Percentiles rank a stretch among this genome's conserved stretches.
Conservation (phyloP, 2,329 filamentous ascomycete genomes). For the Byssothecium circinans region DNA sequence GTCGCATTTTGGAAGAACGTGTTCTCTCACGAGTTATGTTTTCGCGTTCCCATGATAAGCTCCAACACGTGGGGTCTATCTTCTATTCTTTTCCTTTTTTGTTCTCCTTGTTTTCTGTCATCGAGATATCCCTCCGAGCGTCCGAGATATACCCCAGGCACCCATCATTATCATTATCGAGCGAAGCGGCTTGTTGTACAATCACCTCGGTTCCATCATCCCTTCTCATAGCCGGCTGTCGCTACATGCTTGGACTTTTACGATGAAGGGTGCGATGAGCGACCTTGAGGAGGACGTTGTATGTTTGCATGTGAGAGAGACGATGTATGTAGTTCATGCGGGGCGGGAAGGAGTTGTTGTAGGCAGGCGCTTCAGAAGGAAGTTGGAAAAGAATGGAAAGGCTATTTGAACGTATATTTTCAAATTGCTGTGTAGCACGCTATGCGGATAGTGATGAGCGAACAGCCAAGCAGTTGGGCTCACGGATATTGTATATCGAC, state of each 20-base stretch:
- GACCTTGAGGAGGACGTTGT: not conserved
- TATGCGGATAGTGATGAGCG: no score
- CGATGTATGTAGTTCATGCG: not conserved
- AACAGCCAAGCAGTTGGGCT: no score
- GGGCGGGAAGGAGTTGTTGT: not conserved
- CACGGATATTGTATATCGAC: no score
- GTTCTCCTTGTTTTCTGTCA: not conserved
- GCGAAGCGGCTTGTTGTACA: conserved; percentile 1
- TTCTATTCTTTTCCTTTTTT: not conserved
- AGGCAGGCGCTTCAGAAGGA: not conserved
- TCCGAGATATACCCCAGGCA: not conserved
- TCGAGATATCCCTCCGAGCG: conserved; percentile 5
- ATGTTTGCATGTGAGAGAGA: conserved; percentile 2
- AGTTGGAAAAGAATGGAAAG: not conserved
- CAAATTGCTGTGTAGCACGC: not conserved
- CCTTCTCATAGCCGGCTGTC: conserved; percentile 3
- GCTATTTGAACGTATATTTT: not conserved
- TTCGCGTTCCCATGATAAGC: not conserved
- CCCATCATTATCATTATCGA: not conserved
- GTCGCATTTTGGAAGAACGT: not conserved
- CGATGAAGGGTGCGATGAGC: not conserved
- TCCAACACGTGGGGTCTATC: not conserved
- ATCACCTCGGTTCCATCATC: not conserved
- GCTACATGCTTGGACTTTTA: conserved; percentile 2
- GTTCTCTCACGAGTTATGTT: conserved; percentile 6